Base-by-base conservation (phyloP, 176 grass and related monocot species). In the Triticum turgidum region DNA sequence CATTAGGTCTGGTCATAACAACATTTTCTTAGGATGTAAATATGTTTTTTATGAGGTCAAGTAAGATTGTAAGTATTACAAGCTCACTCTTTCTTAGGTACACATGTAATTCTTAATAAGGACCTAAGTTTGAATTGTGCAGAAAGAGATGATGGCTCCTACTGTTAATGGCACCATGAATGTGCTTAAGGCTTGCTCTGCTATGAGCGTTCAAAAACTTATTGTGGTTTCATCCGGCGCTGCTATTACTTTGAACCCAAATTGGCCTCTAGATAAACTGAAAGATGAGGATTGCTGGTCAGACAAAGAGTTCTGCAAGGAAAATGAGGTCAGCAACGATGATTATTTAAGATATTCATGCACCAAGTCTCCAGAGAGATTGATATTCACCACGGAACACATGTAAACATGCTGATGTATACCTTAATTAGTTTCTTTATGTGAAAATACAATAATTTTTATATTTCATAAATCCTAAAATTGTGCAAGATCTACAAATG, bases 271-370 rank as follows among this genome's bases (percentile, higher is more conserved):
- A 20, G 72, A 73, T 33, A 88, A 44, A 38, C 22, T 69, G 1
- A 61, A 34, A 10, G 86, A 88, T 61, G 73, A 83, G 63, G 42
- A 38, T 4, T 78, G 80, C 17, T 83, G 86, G 86, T 88, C 80
- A 32, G 72, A 83, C 49, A 83, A 83, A 47, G 71, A 78, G 32
- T 69, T 66, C 49, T 83, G 80, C 49, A 83, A 29, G 56, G 67
- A 61, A 42, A 70, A 27, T 79, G 49, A 83, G 80, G 86, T 88
- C 32, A 83, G 66, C 2, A 65, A 42, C 32, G 59, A 21, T 44
- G 74, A 4, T 38, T 41, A 3, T 24, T 72, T 20, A 58, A 14
- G 11, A 12, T 27, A 12, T 25, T 21, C 54, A 58, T 21, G 54
- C 54, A 58, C 54, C 18, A 58, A 25, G 11, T 65, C 4, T 65